Evolutionary conservation across 202 grass and related monocot genomes (phyloP).

Genomic region (Panicum virgatum): DNA sequence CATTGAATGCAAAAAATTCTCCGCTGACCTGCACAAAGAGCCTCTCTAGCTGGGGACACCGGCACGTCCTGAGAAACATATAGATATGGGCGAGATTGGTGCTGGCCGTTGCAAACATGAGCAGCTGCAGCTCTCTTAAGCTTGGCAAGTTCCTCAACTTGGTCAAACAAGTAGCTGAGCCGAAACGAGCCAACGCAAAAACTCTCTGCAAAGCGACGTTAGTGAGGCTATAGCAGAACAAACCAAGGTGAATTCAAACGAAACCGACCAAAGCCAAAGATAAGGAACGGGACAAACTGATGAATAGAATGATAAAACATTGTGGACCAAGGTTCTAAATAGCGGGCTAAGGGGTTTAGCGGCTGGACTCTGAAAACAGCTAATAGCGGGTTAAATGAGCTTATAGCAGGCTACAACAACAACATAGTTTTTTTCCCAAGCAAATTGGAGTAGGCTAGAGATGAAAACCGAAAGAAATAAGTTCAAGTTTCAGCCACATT

Average conservation of each 20-base stretch:
- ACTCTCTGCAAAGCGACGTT: background rate
- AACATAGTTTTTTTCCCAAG: too few species aligned
- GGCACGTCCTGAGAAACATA: conserved; percentile 21
- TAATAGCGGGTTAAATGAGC: too few species aligned
- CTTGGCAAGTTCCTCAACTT: background rate
- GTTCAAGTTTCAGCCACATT: too few species aligned
- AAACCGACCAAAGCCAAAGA: background rate
- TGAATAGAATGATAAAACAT: background rate
- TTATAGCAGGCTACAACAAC: too few species aligned
- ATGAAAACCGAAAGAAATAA: too few species aligned
- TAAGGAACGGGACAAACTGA: background rate
- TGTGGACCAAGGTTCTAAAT: too few species aligned
- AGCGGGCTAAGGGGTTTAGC: too few species aligned
- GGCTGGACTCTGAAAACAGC: too few species aligned
- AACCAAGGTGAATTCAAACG: background rate
- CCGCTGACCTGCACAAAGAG: conserved; percentile 51
- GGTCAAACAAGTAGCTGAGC: background rate
- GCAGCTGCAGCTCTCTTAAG: background rate
- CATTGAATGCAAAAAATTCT: background rate
- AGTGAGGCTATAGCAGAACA: background rate
- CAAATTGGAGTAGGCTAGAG: too few species aligned
- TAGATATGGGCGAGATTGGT: background rate
- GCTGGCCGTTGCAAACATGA: background rate
- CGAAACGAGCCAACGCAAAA: background rate
- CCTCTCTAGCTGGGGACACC: conserved; percentile 40